Evolutionary conservation across 257 asterid species (phyloP), one percentile per base, ranked within the genome.

Genomic region (Paulownia fortunei): DNA sequence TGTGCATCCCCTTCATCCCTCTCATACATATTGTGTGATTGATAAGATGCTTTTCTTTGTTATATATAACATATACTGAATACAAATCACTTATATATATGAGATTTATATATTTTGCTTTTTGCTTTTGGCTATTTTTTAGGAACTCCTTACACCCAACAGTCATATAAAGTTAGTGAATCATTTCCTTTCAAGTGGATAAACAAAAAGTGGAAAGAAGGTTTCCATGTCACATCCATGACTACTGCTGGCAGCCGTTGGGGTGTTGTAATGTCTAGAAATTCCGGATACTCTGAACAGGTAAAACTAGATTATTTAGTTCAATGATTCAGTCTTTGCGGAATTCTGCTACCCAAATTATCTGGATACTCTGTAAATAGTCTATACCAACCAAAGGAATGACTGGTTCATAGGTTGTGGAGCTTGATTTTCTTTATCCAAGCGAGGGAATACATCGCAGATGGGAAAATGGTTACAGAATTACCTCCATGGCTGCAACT

Each of bases 131-230:
- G 60, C 59, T 49, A 6, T 37, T 24, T 18, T 81, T 46, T 63
- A 95, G 99, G 99, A 73, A 95, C 99, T 65, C 95, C 99, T 61
- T 95, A 90, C 76, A 95, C 97, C 58, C 99, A 95, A 76, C 99
- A 95, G 82, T 95, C 99, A 0, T 95, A 95, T 70, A 95, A 95
- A 90, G 99, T 95, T 32, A 95, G 99, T 8, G 99, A 95, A 83
- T 95, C 99, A 3, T 95, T 95, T 81, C 99, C 99, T 4, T 95
- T 95, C 87, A 95, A 95, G 86, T 95, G 99, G 99, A 95, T 95
- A 60, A 95, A 93, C 77, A 95, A 95, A 73, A 95, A 95, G 78
- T 95, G 99, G 99, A 95, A 95, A 83, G 99, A 95, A 90, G 99
- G 99, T 46, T 95, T 95, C 79, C 99, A 95, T 74, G 99, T 93